Conservation (phyloP, 345 rosid species). For the Aquilaria sinensis region DNA sequence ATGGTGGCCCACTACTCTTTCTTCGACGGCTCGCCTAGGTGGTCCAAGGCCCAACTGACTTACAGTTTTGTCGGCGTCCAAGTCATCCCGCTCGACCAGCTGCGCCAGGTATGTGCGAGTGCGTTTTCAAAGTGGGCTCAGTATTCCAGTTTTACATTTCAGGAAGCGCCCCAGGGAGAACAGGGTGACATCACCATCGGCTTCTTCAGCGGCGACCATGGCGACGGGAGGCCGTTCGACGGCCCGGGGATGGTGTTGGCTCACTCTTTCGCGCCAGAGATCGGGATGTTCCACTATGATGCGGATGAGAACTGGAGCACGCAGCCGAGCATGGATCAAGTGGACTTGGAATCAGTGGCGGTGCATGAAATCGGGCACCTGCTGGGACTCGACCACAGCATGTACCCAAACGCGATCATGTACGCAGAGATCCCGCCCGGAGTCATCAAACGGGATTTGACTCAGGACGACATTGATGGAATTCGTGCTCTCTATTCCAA, state of each 20-base stretch:
- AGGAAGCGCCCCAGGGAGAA: not conserved
- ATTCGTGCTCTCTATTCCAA: slow-evolving; percentile 3
- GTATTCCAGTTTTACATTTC: slow-evolving; percentile 19
- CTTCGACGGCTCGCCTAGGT: slow-evolving; percentile 14
- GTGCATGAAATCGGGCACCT: slow-evolving; percentile 17
- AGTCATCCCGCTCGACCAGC: not conserved
- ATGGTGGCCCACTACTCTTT: slow-evolving; percentile 18
- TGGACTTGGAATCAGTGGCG: not conserved
- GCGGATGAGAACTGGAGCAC: not conserved
- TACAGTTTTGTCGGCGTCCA: slow-evolving; percentile 17
- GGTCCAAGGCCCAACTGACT: slow-evolving; percentile 27
- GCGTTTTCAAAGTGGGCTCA: slow-evolving; percentile 28
- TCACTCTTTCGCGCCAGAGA: not conserved
- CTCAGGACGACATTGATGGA: slow-evolving; percentile 9
- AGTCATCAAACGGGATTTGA: not conserved
- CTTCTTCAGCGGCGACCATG: not conserved
- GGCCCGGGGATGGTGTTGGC: not conserved
- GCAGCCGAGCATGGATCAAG: not conserved
- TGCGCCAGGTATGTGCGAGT: not conserved
- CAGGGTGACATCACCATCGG: slow-evolving; percentile 9
- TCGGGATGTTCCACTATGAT: slow-evolving; percentile 6
- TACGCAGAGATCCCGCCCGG: not conserved
- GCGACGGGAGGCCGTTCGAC: slow-evolving; percentile 2
- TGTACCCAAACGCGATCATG: slow-evolving; percentile 2
- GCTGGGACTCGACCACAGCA: not conserved